Conservation (phyloP, 805 yeast species). For the Saturnispora galanensis region DNA sequence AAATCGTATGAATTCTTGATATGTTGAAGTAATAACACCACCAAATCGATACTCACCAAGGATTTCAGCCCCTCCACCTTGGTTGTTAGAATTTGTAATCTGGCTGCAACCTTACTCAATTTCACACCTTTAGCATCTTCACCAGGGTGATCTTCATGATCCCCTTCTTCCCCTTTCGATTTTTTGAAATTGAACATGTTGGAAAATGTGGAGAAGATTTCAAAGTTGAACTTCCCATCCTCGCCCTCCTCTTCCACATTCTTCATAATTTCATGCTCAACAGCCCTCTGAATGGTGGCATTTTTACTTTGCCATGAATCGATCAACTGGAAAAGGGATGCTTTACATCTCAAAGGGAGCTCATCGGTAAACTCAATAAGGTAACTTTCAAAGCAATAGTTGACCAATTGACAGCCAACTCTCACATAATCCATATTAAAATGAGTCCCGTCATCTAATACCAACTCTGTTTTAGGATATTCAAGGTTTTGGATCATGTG, state of each 20-base stretch:
- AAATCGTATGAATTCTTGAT: constrained; percentile 59
- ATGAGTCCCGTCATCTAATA: constrained; percentile 1
- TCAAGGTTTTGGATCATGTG: constrained; percentile 16
- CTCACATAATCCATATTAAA: constrained; percentile 23
- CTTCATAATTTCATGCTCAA: constrained; percentile 31
- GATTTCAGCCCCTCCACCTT: constrained; percentile 69
- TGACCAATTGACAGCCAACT: constrained; percentile 24
- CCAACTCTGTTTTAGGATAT: constrained; percentile 21
- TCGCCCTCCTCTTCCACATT: constrained; percentile 25
- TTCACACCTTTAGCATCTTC: constrained; percentile 22
- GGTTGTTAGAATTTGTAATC: constrained; percentile 63
- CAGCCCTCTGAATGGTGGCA: constrained; percentile 28
- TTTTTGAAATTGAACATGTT: constrained; percentile 43
- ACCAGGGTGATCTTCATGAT: constrained; percentile 2
- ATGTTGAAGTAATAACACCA: constrained; percentile 57
- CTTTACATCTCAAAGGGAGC: constrained; percentile 27
- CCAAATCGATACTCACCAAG: constrained; percentile 71
- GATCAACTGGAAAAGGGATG: constrained; percentile 22
- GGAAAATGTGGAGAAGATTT: constrained; percentile 53
- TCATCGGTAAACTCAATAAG: constrained; percentile 26
- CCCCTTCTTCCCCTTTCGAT: constrained; percentile 18
- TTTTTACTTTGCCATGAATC: constrained; percentile 32
- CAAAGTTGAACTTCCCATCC: constrained; percentile 27
- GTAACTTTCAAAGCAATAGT: constrained; percentile 28
- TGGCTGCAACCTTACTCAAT: constrained; percentile 65